These are phyloP conservation scores for Umbelopsis sp. DNA, from an alignment of 371 early-diverging fungal species.

Conservation along the genomic window DNA sequence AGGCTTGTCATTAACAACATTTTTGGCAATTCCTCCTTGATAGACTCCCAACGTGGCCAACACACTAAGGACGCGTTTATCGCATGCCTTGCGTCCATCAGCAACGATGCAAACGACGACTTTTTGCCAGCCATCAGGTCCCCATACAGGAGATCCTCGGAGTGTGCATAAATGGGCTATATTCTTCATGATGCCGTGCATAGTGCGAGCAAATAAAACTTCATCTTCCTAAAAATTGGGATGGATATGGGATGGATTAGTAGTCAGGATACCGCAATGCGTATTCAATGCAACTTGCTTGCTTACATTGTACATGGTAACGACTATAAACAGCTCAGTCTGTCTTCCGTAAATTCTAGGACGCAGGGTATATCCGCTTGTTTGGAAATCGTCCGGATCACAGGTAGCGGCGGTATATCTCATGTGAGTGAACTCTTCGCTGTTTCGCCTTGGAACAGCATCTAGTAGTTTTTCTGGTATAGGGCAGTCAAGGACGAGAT, in stretches of 20 bases:
- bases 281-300: background rate
- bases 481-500: slow-evolving; percentile 59
- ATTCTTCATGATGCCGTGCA: slow-evolving; percentile 75
- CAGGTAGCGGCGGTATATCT: slow-evolving; percentile 67
- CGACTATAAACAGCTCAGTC: slow-evolving; percentile 71
- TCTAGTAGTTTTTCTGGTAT: slow-evolving; percentile 53
- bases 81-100: slow-evolving; percentile 67
- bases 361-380: slow-evolving; percentile 65
- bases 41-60: slow-evolving; percentile 81
- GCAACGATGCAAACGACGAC: slow-evolving; percentile 73
- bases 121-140: slow-evolving; percentile 74
- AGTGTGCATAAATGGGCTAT: slow-evolving; percentile 70
- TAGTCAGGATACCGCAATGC: background rate
- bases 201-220: slow-evolving; percentile 71
- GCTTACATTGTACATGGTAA: slow-evolving; percentile 76
- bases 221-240: slow-evolving; percentile 61
- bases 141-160: slow-evolving; percentile 61
- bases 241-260: background rate
- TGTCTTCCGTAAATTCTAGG: slow-evolving; percentile 49
- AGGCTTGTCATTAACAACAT: slow-evolving; percentile 65
- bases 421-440: slow-evolving; percentile 61
- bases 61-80: slow-evolving; percentile 69
- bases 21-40: slow-evolving; percentile 80
- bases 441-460: slow-evolving; percentile 43
- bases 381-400: slow-evolving; percentile 66